Base-by-base conservation (phyloP, 192 early-diverging fungal genomes). In the Entomortierella parvispora region DNA sequence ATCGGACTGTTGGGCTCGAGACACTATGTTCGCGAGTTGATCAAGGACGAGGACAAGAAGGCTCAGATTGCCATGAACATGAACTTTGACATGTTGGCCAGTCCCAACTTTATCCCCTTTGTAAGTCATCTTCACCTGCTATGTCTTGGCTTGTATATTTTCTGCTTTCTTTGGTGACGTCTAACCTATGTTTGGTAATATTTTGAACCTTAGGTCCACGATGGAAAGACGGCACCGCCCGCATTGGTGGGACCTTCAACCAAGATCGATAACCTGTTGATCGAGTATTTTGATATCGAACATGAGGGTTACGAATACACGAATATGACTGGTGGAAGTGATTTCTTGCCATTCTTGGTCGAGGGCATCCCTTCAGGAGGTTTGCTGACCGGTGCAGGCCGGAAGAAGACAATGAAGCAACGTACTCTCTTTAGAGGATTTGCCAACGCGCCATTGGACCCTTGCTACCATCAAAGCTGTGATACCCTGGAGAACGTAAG, bases 31-130 rank as follows among this genome's bases (percentile, higher is more conserved):
- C 80, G 83, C 10, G 69, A 82, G 31, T 51, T 89, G 63, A 74
- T 81, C 12, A 76, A 63, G 53, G 59, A 56, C 28, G 76, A 80
- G 25, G 72, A 81, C 11, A 56, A 42, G 14, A 86, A 83, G 80
- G 29, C 65, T 0, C 66, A 87, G 33, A 77, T 92, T 44, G 86
- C 85, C 3, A 81, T 88, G 57, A 74, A 89, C 67, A 82, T 92
- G 50, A 92, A 92, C 65, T 87, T 92, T 81, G 90, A 92, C 69
- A 92, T 90, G 89, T 74, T 92, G 28, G 90, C 84, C 10, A 90
- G 89, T 71, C 90, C 90, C 40, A 92, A 92, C 80, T 90, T 86
- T 75, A 85, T 90, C 40, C 79, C 87, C 0, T 82, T 84, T 32
- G 80, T 82, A 65, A 71, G 80, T 56, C 18, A n/a, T n/a, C n/a